These are phyloP conservation scores for Drechslerella stenobrocha DNA, from an alignment of 2,329 filamentous ascomycete species.

Conservation along the genomic window DNA sequence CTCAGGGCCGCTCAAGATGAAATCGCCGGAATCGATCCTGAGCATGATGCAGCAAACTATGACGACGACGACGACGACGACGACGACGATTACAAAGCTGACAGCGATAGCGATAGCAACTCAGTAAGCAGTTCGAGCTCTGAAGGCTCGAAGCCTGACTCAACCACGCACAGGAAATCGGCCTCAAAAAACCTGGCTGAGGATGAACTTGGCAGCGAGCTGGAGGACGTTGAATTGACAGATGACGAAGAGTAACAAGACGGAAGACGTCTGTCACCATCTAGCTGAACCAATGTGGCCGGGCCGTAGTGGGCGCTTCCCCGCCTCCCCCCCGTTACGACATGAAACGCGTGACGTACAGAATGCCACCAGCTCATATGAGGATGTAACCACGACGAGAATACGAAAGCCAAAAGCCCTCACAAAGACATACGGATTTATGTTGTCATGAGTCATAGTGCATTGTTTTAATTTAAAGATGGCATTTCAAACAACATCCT, in stretches of 20 bases:
- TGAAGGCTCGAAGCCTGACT: slow-evolving; percentile 13
- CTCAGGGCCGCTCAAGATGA: slow-evolving; percentile 40
- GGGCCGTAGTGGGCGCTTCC: too few relatives aligned
- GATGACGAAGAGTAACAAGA: slow-evolving; percentile 19
- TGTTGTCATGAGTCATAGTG: background rate
- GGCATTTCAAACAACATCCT: background rate
- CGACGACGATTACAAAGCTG: slow-evolving; percentile 8
- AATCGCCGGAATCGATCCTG: slow-evolving; percentile 26
- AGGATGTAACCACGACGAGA: background rate
- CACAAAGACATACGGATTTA: background rate
- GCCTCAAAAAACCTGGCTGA: slow-evolving; percentile 29
- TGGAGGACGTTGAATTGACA: slow-evolving; percentile 42
- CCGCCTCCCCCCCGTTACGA: background rate
- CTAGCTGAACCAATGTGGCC: too few relatives aligned
- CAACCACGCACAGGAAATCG: background rate
- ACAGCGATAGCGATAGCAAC: background rate
- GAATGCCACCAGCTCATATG: too few relatives aligned
- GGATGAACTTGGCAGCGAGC: slow-evolving; percentile 38
- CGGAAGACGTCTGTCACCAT: too few relatives aligned
- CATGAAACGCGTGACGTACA: too few relatives aligned
- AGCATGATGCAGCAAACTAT: slow-evolving; percentile 25
- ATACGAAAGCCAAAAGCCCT: background rate
- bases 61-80: slow-evolving; percentile 29
- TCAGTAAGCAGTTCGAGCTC: slow-evolving; percentile 9
- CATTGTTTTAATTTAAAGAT: background rate